Conservation (phyloP, 306 rosid genomes). For the Rosa multiflora region DNA sequence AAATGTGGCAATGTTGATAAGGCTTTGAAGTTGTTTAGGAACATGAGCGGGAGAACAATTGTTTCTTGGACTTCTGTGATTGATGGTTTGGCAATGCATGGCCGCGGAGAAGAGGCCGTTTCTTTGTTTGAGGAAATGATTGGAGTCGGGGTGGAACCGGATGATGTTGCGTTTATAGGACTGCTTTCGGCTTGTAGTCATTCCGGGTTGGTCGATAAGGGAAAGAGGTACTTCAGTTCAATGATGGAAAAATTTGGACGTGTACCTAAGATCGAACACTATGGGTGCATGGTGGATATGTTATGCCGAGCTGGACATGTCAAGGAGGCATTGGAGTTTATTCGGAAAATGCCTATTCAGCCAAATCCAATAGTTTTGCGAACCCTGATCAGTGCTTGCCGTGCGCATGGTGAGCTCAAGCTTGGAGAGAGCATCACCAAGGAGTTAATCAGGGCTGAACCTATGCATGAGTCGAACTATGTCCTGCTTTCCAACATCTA, state of each 20-base stretch:
- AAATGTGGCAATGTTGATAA: constrained; percentile 83
- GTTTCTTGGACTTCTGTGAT: constrained; percentile 93
- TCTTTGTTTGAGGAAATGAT: constrained; percentile 74
- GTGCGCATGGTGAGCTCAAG: constrained; percentile 65
- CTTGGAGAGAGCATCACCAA: constrained; percentile 71
- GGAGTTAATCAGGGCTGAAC: constrained; percentile 56
- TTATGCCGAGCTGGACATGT: constrained; percentile 82
- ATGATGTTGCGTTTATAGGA: constrained; percentile 73
- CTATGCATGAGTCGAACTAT: constrained; percentile 70
- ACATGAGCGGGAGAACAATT: constrained; percentile 55
- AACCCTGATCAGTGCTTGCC: constrained; percentile 67
- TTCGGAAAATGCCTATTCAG: constrained; percentile 60
- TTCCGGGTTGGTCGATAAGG: constrained; percentile 69
- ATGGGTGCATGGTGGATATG: constrained; percentile 90
- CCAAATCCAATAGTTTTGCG: constrained; percentile 78
- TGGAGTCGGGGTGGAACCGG: constrained; percentile 57
- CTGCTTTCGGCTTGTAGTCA: constrained; percentile 93
- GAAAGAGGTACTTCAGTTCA: constrained; percentile 51
- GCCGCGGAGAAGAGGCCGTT: constrained; percentile 70
- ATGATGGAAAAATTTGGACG: constrained; percentile 51
- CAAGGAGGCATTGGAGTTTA: constrained; percentile 68
- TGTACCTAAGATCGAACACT: constrained; percentile 84
- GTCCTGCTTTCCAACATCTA: constrained; percentile 84
- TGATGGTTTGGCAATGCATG: constrained; percentile 87
- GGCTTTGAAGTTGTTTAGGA: constrained; percentile 60